Evolutionary conservation across 2,329 filamentous ascomycete genomes (phyloP), one percentile per base, ranked within the genome.

Genomic region (Neonectria magnoliae): DNA sequence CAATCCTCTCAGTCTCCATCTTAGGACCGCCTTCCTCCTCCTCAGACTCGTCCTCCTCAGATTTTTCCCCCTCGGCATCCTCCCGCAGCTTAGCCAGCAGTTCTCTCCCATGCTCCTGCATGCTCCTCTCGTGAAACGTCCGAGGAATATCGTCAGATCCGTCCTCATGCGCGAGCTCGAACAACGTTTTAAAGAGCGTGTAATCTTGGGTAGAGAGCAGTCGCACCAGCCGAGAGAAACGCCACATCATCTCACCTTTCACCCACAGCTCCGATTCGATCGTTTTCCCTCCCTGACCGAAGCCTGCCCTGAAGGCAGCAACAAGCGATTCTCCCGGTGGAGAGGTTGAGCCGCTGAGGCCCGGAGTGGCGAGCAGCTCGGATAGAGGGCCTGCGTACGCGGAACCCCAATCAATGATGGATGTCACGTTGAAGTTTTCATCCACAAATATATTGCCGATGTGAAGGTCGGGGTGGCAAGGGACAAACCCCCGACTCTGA

Each of bases 401-500:
- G 31, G 65, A 73, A 18, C 67, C 60, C 73, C 69, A 75, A 44
- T 75, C 72, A 54, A 75, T 74, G 18, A 75, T 66, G 44, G 57
- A 74, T 38, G 66, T 68, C 16, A 75, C 65, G 29, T 73, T 72
- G 50, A 75, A 63, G 3, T 72, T 38, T 5, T 73, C 67, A 31
- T 75, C 69, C 11, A 75, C 70, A 62, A 69, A 75, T n/a, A 75
- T 67, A 38, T 75, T 75, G 25, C 68, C 69, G 33, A 58, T 20
- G 59, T 74, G 64, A 29, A 75, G 71, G 36, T 75, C 71, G 2
- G 71, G 73, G 50, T 75, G 72, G 31, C 56, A 65, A 16, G 74
- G 63, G 3, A 48, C 44, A 50, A 68, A 68, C 9, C 57, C 18
- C 10, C 36, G 13, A 25, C 27, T 52, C 38, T 9, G 5, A 8